Percentiles rank a stretch among this genome's conserved stretches.
Conservation (phyloP, 495 filamentous ascomycete species). For the Podospora australis region DNA sequence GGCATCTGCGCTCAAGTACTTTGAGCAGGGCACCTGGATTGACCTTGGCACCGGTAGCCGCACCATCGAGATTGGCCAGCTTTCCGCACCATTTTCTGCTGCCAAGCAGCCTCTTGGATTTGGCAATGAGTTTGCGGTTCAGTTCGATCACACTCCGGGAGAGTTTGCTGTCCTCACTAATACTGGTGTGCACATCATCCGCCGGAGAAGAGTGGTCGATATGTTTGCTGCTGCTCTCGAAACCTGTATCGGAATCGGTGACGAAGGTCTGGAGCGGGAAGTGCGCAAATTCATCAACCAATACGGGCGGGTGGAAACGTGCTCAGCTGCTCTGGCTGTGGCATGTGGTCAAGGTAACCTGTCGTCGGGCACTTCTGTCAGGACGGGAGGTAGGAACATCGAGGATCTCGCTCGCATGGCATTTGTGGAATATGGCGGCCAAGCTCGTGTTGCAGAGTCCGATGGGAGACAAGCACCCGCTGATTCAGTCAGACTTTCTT, state of each 20-base stretch:
- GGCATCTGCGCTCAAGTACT: slow-evolving; percentile 46
- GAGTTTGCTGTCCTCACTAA: slow-evolving; percentile 91
- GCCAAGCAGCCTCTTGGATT: slow-evolving; percentile 68
- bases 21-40: slow-evolving; percentile 72
- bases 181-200: slow-evolving; percentile 75
- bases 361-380: slow-evolving; percentile 57
- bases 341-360: slow-evolving; percentile 87
- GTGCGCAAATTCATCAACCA: slow-evolving; percentile 71
- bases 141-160: slow-evolving; percentile 73
- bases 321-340: slow-evolving; percentile 89
- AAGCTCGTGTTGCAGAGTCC: slow-evolving; percentile 69
- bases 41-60: slow-evolving; percentile 52
- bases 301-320: slow-evolving; percentile 80
- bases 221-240: slow-evolving; percentile 80
- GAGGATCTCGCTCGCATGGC: slow-evolving; percentile 75
- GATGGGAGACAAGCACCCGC: slow-evolving; percentile 55
- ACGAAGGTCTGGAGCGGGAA: slow-evolving; percentile 74
- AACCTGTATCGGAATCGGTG: slow-evolving; percentile 49
- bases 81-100: slow-evolving; percentile 63
- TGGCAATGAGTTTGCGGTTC: slow-evolving; percentile 89
- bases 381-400: slow-evolving; percentile 74
- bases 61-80: slow-evolving; percentile 69
- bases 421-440: slow-evolving; percentile 86
- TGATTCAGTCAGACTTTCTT: slow-evolving; percentile 79
- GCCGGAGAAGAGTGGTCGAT: slow-evolving; percentile 80